phyloP scores from a whole-genome alignment of 495 filamentous ascomycete genomes.

The Xylona heveae region DNA sequence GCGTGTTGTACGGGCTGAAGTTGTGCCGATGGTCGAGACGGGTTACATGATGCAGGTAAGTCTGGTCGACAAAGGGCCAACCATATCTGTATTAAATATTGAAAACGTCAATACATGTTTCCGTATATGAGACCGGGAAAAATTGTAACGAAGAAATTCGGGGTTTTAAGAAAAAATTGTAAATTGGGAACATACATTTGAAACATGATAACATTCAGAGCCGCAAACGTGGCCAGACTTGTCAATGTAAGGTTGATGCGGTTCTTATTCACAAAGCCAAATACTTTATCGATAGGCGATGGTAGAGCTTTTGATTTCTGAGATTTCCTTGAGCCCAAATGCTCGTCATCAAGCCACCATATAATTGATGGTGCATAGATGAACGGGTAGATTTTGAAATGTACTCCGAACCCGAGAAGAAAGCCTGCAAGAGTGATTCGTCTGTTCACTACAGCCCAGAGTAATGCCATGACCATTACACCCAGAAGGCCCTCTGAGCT shows the following conservation, averaged over 20 bases:
- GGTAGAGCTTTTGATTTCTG: background rate
- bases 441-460: constrained; percentile 54
- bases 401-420: constrained; percentile 64
- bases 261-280: constrained; percentile 36
- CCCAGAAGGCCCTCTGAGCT: constrained; percentile 83
- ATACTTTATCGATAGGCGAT: constrained; percentile 8
- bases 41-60: constrained; percentile 77
- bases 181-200: constrained; percentile 26
- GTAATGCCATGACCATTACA: constrained; percentile 54
- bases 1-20: constrained; percentile 86
- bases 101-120: constrained; percentile 4
- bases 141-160: too few species aligned
- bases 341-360: constrained; percentile 58
- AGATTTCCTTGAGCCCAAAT: background rate
- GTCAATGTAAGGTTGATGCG: constrained; percentile 38
- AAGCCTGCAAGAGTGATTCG: constrained; percentile 43
- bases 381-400: constrained; percentile 98
- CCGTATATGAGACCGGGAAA: too few species aligned
- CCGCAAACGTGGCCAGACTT: constrained; percentile 47
- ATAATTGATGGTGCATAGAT: constrained; percentile 76
- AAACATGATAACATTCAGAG: constrained; percentile 62
- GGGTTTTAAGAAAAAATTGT: background rate
- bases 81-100: constrained; percentile 30
- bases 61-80: constrained; percentile 60
- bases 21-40: constrained; percentile 95